These are phyloP conservation scores for Curvularia hawaiiensis DNA, from an alignment of 2,329 filamentous ascomycete genomes.

Conservation along the genomic window DNA sequence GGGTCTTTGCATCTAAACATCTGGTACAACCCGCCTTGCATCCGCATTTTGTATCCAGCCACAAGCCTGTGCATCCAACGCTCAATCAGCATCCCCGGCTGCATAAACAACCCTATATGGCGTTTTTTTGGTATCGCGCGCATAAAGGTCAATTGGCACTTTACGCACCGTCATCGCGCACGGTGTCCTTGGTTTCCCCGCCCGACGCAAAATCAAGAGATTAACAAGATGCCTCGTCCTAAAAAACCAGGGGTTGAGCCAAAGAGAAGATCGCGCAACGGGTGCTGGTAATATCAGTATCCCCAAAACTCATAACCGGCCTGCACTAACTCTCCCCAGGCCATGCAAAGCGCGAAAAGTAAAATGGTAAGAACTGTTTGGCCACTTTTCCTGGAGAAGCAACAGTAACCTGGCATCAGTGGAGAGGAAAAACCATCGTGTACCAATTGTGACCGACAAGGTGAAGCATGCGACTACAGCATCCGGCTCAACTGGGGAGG, in stretches of 20 bases:
- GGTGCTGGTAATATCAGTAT: constrained; percentile 62
- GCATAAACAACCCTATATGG: constrained; percentile 9
- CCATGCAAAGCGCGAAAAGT: constrained; percentile 80
- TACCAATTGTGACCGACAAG: constrained; percentile 72
- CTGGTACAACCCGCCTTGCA: constrained; percentile 4
- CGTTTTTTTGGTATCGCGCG: neutral
- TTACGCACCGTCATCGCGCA: neutral
- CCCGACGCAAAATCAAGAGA: neutral
- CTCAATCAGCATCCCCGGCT: constrained; percentile 10
- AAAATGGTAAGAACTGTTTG: constrained; percentile 63
- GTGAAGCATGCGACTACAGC: constrained; percentile 78
- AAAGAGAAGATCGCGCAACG: constrained; percentile 70
- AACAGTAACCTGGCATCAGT: constrained; percentile 44
- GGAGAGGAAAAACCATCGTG: constrained; percentile 78
- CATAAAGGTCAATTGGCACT: neutral
- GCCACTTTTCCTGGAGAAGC: neutral
- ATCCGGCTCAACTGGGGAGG: constrained; percentile 83
- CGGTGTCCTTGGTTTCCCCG: constrained; percentile 1
- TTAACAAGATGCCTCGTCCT: constrained; percentile 63
- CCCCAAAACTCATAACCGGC: neutral
- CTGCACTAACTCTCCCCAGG: constrained; percentile 53
- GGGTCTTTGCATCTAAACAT: constrained; percentile 16
- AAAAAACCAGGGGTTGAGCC: constrained; percentile 69
- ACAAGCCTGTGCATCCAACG: constrained; percentile 10
- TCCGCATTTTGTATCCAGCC: constrained; percentile 9